Evolutionary conservation across 345 rosid genomes (phyloP).

Genomic region (Bruguiera sexangula): DNA sequence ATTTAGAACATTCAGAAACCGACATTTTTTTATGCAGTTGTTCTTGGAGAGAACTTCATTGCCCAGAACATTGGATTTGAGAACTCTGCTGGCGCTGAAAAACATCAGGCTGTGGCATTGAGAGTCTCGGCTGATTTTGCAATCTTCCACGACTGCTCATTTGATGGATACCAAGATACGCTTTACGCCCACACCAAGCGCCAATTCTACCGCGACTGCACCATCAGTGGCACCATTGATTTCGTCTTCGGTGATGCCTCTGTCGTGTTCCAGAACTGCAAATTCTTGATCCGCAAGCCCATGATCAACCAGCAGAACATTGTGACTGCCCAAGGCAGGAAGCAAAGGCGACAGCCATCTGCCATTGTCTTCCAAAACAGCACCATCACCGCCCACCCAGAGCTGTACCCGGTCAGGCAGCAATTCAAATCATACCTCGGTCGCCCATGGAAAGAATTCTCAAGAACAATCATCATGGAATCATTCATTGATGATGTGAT

Average conservation of each 20-base stretch:
- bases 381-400: conserved; percentile 45
- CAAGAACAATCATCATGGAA: conserved; percentile 63
- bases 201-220: conserved; percentile 85
- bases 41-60: conserved; percentile 45
- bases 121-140: conserved; percentile 54
- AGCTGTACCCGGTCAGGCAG: conserved; percentile 29
- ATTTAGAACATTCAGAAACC: too few species aligned
- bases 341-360: conserved; percentile 35
- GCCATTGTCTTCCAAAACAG: conserved; percentile 72
- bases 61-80: conserved; percentile 71
- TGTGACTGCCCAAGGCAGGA: conserved; percentile 62
- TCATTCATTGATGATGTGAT: conserved; percentile 56
- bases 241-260: conserved; percentile 71
- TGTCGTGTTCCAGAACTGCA: conserved; percentile 66
- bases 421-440: conserved; percentile 53
- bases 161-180: conserved; percentile 79
- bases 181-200: conserved; percentile 67
- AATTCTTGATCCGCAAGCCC: conserved; percentile 51
- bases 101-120: conserved; percentile 78
- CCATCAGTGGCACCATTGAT: conserved; percentile 73
- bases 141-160: conserved; percentile 62
- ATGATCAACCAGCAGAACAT: conserved; percentile 45
- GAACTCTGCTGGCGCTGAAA: conserved; percentile 66
- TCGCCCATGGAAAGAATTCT: conserved; percentile 60
- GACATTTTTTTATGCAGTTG: conserved; percentile 36